Conservation (phyloP, 176 grass and related monocot species). For the Oryza nivara region DNA sequence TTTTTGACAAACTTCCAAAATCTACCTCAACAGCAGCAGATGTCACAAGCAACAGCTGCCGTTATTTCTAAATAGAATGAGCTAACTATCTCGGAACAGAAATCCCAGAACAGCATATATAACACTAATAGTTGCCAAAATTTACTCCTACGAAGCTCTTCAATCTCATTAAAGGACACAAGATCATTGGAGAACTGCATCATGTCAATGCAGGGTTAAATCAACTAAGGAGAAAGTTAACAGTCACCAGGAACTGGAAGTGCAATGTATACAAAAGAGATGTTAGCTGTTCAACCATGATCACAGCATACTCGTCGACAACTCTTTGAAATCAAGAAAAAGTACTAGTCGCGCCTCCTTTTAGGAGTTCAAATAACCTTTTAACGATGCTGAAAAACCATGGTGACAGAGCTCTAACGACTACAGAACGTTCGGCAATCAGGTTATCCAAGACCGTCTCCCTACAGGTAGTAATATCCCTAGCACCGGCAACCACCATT, state of each 20-base stretch:
- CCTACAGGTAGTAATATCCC: neutral
- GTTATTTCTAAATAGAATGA: neutral
- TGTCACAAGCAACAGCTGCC: neutral
- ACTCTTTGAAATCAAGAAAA: slow-evolving; percentile 10
- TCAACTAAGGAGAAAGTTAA: neutral
- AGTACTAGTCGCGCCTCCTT: neutral
- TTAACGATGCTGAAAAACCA: slow-evolving; percentile 40
- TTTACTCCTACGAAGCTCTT: no score
- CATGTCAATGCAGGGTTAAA: neutral
- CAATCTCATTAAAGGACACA: neutral
- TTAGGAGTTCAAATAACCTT: slow-evolving; percentile 2
- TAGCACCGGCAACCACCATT: slow-evolving; percentile 36
- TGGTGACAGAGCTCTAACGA: slow-evolving; percentile 36
- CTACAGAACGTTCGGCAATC: slow-evolving; percentile 15
- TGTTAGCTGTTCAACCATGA: slow-evolving; percentile 38
- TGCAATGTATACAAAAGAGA: slow-evolving; percentile 7
- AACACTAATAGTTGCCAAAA: neutral
- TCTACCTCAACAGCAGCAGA: neutral
- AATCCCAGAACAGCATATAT: neutral
- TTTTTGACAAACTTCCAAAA: neutral
- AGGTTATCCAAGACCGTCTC: slow-evolving; percentile 3
- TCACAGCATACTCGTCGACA: neutral
- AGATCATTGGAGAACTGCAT: neutral
- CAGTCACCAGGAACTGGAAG: neutral
- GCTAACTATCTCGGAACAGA: neutral